Evolutionary conservation across 2,329 filamentous ascomycete species (phyloP).

Genomic region (Hypoxylon sp.): DNA sequence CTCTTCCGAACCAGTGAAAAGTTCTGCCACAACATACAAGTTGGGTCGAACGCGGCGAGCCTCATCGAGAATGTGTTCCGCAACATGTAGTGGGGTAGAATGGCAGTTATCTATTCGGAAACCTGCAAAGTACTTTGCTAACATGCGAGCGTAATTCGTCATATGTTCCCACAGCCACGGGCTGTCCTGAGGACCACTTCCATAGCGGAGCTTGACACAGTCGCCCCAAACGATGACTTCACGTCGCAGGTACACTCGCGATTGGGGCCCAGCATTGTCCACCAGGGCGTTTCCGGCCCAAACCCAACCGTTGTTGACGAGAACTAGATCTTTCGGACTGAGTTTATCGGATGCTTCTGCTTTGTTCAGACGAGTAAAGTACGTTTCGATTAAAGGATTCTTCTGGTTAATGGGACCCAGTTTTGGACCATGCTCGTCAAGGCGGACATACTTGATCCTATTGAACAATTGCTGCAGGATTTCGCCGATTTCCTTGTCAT

Average conservation of each 20-base stretch:
- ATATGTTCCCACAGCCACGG: conserved; percentile 97
- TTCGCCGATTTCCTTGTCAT: conserved; percentile 84
- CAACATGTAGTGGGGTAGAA: conserved; percentile 93
- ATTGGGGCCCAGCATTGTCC: conserved; percentile 92
- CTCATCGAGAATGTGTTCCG: conserved; percentile 94
- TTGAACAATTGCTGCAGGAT: conserved; percentile 95
- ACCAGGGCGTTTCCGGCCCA: conserved; percentile 96
- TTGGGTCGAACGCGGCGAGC: conserved; percentile 90
- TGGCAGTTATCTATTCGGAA: conserved; percentile 99
- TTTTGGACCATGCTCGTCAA: conserved; percentile 94
- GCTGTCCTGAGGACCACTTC: conserved; percentile 82
- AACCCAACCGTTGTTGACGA: conserved; percentile 98
- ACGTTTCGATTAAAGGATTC: conserved; percentile 90
- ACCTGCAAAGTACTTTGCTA: conserved; percentile 95
- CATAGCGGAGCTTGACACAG: conserved; percentile 97
- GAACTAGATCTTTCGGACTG: conserved; percentile 79
- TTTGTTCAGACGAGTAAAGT: conserved; percentile 89
- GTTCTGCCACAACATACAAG: conserved; percentile 91
- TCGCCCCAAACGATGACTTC: conserved; percentile 99
- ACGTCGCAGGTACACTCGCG: conserved; percentile 91
- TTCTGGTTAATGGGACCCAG: conserved; percentile 81
- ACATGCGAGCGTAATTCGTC: conserved; percentile 89
- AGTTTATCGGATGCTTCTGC: conserved; percentile 85
- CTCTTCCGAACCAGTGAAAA: conserved; percentile 95
- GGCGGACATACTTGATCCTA: conserved; percentile 91